A percentile compares a stretch with the other conserved stretches of the same genome.
Evolutionary conservation across 257 asterid species (phyloP).

Genomic region (Fraxinus quadrangulata): DNA sequence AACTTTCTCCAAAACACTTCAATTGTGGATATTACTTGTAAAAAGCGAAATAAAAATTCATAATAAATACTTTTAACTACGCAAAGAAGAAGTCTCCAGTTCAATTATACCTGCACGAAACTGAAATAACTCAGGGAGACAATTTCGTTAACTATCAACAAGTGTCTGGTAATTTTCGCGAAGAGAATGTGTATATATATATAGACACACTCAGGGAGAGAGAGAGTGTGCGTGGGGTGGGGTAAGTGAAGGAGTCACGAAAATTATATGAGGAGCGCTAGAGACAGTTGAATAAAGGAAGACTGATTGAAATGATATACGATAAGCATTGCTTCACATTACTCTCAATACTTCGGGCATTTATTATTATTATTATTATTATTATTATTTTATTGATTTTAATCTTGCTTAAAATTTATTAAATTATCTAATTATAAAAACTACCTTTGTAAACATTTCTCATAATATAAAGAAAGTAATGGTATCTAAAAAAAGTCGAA

Average conservation of each 20-base stretch:
- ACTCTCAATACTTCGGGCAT: neutral
- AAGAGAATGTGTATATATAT: neutral
- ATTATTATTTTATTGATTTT: neutral
- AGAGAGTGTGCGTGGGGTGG: neutral
- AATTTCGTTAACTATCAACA: neutral
- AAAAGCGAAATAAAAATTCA: slow-evolving; percentile 1
- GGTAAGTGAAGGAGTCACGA: neutral
- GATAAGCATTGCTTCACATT: neutral
- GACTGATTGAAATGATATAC: neutral
- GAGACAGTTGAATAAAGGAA: neutral
- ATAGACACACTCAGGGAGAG: neutral
- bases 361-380: too few relatives aligned
- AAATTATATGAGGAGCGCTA: neutral
- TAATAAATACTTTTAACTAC: neutral
- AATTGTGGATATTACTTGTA: neutral
- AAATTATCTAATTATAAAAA: too few relatives aligned
- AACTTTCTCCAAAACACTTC: neutral
- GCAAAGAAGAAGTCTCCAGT: neutral
- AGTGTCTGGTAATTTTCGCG: neutral
- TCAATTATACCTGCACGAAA: slow-evolving; percentile 1
- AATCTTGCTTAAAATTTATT: too few relatives aligned
- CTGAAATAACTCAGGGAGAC: neutral
- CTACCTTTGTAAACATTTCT: too few relatives aligned
- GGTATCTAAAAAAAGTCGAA: too few relatives aligned
- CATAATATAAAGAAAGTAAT: too few relatives aligned